Conservation (phyloP, 768 basidiomycete species). For the Grammothele lineata region DNA sequence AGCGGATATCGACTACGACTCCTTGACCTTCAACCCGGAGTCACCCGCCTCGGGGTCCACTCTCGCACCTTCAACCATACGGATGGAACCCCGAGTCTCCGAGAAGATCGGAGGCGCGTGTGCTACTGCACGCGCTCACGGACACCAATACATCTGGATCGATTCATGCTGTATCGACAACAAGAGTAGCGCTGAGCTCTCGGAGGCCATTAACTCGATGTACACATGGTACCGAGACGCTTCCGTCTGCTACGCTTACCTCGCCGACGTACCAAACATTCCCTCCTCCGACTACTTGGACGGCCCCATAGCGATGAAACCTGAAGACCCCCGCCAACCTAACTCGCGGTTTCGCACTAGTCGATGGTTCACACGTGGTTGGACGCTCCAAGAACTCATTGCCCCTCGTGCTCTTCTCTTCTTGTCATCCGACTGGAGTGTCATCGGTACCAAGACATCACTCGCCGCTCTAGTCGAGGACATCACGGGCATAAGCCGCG, state of each 20-base stretch:
- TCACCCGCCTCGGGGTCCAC: too few relatives aligned
- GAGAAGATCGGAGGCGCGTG: neutral
- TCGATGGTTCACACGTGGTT: neutral
- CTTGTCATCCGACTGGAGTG: neutral
- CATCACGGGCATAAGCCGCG: neutral
- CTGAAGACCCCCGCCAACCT: neutral
- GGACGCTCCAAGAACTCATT: constrained; percentile 4
- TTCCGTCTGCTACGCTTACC: neutral
- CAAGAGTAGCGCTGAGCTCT: constrained; percentile 2
- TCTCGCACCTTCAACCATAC: neutral
- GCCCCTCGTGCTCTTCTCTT: neutral
- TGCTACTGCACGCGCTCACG: neutral
- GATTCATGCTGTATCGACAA: constrained; percentile 5
- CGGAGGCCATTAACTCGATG: constrained; percentile 3
- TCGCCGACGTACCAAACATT: neutral
- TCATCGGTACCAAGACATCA: neutral
- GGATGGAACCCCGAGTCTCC: neutral
- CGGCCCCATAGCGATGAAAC: neutral
- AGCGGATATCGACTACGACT: too few relatives aligned
- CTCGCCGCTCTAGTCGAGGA: neutral
- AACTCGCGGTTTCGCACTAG: neutral
- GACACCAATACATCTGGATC: constrained; percentile 1
- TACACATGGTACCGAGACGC: neutral
- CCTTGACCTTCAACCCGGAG: too few relatives aligned
- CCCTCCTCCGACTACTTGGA: neutral